Evolutionary conservation across 768 basidiomycete genomes (phyloP).

Genomic region (Cystobasidium tubakii): DNA sequence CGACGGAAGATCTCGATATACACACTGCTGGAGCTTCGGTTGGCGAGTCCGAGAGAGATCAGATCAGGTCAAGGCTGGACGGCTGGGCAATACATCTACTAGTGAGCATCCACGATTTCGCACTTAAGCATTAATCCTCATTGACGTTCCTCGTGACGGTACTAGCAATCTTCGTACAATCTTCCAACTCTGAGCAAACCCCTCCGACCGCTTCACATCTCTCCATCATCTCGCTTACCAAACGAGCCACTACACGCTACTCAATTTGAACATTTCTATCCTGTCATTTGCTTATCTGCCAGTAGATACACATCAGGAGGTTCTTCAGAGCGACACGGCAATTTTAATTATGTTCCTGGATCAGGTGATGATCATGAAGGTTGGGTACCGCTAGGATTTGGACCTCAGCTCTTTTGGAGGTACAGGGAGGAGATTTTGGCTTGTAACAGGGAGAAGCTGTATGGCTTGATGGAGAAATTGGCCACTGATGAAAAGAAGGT

Average conservation of each 20-base stretch:
- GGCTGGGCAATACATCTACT: slow-evolving; percentile 65
- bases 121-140: background rate
- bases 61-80: slow-evolving; percentile 64
- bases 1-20: slow-evolving; percentile 33
- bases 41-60: slow-evolving; percentile 61
- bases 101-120: slow-evolving; percentile 54
- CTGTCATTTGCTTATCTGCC: slow-evolving; percentile 79
- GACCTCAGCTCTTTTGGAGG: slow-evolving; percentile 53
- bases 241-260: slow-evolving; percentile 37
- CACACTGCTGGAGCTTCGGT: slow-evolving; percentile 35
- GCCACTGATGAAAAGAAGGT: slow-evolving; percentile 49
- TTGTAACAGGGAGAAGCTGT: slow-evolving; percentile 55
- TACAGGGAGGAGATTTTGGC: slow-evolving; percentile 56
- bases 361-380: slow-evolving; percentile 69
- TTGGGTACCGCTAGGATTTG: slow-evolving; percentile 22
- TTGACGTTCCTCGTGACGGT: slow-evolving; percentile 43
- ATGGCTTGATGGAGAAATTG: slow-evolving; percentile 44
- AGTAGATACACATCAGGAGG: slow-evolving; percentile 59
- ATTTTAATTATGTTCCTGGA: slow-evolving; percentile 84
- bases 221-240: slow-evolving; percentile 62
- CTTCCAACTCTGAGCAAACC: slow-evolving; percentile 55
- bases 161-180: slow-evolving; percentile 59
- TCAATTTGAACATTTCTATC: slow-evolving; percentile 53
- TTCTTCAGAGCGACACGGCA: slow-evolving; percentile 60
- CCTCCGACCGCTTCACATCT: slow-evolving; percentile 81